Conservation (phyloP, 768 basidiomycete genomes). For the Lactifluus subvellereus region DNA sequence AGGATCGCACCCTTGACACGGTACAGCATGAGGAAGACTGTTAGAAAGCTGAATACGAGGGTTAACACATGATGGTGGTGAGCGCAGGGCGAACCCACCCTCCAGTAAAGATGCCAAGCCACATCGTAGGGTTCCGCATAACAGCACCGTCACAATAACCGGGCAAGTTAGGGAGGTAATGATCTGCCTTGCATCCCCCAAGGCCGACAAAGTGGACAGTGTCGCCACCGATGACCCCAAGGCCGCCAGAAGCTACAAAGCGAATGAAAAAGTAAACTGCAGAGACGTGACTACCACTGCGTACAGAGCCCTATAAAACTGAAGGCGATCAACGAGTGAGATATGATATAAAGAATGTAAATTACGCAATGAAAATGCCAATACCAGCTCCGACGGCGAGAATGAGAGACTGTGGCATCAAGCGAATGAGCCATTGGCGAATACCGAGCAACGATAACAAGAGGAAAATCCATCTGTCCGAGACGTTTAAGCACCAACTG, state of each 20-base stretch:
- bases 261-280: neutral
- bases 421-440: slow-evolving; percentile 83
- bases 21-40: slow-evolving; percentile 76
- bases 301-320: slow-evolving; percentile 73
- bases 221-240: slow-evolving; percentile 72
- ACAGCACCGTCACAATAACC: slow-evolving; percentile 60
- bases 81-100: slow-evolving; percentile 43
- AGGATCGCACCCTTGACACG: slow-evolving; percentile 79
- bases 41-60: slow-evolving; percentile 48
- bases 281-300: slow-evolving; percentile 16
- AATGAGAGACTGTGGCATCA: slow-evolving; percentile 84
- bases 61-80: neutral
- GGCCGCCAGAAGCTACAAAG: slow-evolving; percentile 51
- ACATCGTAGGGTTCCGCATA: slow-evolving; percentile 70
- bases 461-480: slow-evolving; percentile 70
- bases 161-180: slow-evolving; percentile 40
- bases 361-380: slow-evolving; percentile 70
- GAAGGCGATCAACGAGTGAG: slow-evolving; percentile 7
- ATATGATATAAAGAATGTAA: neutral
- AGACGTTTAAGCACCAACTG: neutral
- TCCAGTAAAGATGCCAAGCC: slow-evolving; percentile 84
- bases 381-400: slow-evolving; percentile 84
- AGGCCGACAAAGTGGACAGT: slow-evolving; percentile 65
- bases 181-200: slow-evolving; percentile 63
- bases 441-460: slow-evolving; percentile 73